These are phyloP conservation scores for Alternaria sp. DNA, from an alignment of 2,329 filamentous ascomycete genomes.

Conservation along the genomic window DNA sequence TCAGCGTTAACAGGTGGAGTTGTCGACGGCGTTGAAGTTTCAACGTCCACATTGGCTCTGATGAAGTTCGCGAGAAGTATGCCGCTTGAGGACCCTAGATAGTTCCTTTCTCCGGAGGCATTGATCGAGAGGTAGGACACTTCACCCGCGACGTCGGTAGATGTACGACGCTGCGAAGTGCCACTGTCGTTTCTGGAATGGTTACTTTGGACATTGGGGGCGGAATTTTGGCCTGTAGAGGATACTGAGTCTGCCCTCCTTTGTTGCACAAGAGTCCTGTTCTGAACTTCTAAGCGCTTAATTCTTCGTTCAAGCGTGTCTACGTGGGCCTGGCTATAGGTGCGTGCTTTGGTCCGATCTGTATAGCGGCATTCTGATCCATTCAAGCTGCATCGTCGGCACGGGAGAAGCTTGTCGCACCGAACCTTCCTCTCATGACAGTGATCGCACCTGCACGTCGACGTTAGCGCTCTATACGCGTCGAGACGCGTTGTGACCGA, in stretches of 20 bases:
- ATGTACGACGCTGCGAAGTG: background rate
- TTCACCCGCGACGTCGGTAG: background rate
- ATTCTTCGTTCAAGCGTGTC: background rate
- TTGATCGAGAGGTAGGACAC: background rate
- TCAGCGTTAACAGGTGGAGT: background rate
- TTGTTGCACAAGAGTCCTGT: background rate
- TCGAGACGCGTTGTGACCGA: background rate
- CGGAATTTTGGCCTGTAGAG: background rate
- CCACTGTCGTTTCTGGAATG: background rate
- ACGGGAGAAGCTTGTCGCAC: background rate
- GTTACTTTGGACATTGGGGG: background rate
- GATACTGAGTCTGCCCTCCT: background rate
- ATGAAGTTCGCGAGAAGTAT: background rate
- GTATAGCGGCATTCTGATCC: background rate
- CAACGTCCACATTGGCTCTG: background rate
- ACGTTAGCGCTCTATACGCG: background rate
- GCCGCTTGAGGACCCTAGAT: background rate
- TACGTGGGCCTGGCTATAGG: background rate
- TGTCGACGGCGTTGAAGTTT: background rate
- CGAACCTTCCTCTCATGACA: background rate
- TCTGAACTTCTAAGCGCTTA: background rate
- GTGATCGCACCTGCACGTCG: background rate
- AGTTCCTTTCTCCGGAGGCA: background rate
- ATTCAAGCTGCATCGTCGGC: background rate
- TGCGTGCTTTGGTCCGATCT: background rate